Base-by-base conservation (phyloP, 495 filamentous ascomycete species). In the Wilcoxina mikolae region DNA sequence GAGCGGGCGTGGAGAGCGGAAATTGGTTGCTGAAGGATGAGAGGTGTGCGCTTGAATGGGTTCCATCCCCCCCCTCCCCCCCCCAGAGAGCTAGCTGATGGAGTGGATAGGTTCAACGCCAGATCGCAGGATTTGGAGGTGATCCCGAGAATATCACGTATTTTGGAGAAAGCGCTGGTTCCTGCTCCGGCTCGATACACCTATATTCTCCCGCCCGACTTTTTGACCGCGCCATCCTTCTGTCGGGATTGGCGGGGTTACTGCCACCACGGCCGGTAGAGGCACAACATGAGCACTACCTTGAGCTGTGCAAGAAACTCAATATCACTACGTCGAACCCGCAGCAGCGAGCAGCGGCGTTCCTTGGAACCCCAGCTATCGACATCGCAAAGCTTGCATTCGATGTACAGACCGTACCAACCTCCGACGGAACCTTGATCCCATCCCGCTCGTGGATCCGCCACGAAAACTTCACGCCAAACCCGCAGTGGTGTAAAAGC, bases 11-110 rank as follows among this genome's bases (percentile, higher is more conserved):
- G 1, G 55, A 49, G 1, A 39, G 4, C 3, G 55, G 55, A 20
- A 57, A 60, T 35, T 60, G 47, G 51, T 46, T 33, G 7, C 4
- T 57, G 24, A 57, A 57, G 24, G 55, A 60, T 51, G 41, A 57
- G 26, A 43, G 46, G n/a, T 3, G 44, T 23, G 55, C 31, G 4
- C 28, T 60, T 29, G 15, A 42, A 33, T 60, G 50, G 55, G 58
- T n/a, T n/a, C n/a, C n/a, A n/a, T n/a, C n/a, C n/a, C n/a, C n/a
- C n/a, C n/a, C n/a, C n/a, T n/a, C n/a, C n/a, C n/a, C n/a, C n/a
- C n/a, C n/a, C n/a, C n/a, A n/a, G n/a, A n/a, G n/a, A n/a, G n/a
- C n/a, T n/a, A n/a, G n/a, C n/a, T n/a, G n/a, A n/a, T n/a, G n/a
- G n/a, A n/a, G n/a, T n/a, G n/a, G n/a, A n/a, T n/a, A n/a, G n/a